Percentiles rank a stretch among this genome's conserved stretches.
These are phyloP conservation scores for Sedum album DNA, from an alignment of 164 flowering plant genomes.

Conservation along the genomic window DNA sequence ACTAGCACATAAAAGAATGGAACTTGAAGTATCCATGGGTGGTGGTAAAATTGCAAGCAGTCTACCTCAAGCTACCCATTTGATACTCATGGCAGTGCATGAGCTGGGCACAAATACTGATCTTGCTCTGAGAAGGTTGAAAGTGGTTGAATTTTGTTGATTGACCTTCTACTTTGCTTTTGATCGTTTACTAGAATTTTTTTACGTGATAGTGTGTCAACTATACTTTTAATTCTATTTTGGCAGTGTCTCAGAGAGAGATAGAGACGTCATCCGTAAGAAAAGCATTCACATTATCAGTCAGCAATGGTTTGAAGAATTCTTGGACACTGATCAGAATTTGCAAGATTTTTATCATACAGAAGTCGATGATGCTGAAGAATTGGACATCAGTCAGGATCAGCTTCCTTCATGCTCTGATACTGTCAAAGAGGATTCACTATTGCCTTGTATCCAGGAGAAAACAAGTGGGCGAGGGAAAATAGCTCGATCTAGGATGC, in stretches of 20 bases:
- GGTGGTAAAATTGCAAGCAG: constrained; percentile 61
- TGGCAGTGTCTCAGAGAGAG: constrained; percentile 44
- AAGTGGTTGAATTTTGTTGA: not conserved
- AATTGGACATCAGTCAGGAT: not conserved
- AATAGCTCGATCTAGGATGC: constrained; percentile 11
- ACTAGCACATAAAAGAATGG: constrained; percentile 55
- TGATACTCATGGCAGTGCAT: constrained; percentile 44
- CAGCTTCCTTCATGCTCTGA: not conserved
- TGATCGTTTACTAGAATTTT: too few relatives aligned
- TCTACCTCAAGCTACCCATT: constrained; percentile 65
- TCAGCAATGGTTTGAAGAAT: constrained; percentile 78
- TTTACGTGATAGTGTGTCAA: not conserved
- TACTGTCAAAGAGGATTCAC: not conserved
- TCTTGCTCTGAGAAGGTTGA: constrained; percentile 40
- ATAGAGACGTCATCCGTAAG: constrained; percentile 28
- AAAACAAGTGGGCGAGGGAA: constrained; percentile 13
- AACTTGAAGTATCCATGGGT: constrained; percentile 54
- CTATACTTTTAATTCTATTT: not conserved
- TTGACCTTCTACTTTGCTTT: not conserved
- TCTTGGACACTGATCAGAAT: constrained; percentile 34
- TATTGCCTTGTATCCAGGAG: constrained; percentile 18
- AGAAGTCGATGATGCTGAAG: constrained; percentile 31
- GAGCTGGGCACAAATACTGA: constrained; percentile 33
- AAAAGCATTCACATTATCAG: constrained; percentile 53
- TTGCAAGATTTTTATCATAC: constrained; percentile 47